These are phyloP conservation scores for Thinopyrum elongatum DNA, from an alignment of 176 grass and related monocot species.

Conservation along the genomic window DNA sequence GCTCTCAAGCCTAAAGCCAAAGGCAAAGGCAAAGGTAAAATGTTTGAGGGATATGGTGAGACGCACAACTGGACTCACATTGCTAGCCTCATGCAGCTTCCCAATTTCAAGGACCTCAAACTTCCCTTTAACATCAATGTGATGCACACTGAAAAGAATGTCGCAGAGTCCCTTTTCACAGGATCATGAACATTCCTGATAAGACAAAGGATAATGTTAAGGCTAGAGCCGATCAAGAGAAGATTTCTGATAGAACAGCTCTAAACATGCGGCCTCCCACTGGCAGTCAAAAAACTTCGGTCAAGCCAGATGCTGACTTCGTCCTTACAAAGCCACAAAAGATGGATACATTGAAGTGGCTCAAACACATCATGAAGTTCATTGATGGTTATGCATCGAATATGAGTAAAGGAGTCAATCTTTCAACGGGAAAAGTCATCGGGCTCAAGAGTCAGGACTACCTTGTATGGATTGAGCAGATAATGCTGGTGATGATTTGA, in stretches of 20 bases:
- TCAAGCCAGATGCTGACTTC: neutral
- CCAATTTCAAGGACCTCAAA: too few relatives aligned
- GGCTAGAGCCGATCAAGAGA: neutral
- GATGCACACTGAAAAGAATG: neutral
- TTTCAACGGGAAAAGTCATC: neutral
- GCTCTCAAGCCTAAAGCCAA: too few relatives aligned
- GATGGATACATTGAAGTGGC: neutral
- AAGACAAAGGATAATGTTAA: neutral
- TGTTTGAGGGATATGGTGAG: too few relatives aligned
- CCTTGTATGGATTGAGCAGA: neutral
- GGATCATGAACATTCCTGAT: neutral
- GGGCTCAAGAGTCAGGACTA: neutral
- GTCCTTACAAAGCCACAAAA: too few relatives aligned
- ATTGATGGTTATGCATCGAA: conserved; percentile 8
- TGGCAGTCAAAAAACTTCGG: neutral
- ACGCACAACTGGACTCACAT: too few relatives aligned
- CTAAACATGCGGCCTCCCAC: neutral
- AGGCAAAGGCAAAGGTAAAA: too few relatives aligned
- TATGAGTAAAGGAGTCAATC: neutral
- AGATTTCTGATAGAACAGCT: too few relatives aligned
- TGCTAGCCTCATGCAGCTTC: too few relatives aligned
- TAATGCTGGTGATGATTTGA: neutral
- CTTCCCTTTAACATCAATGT: too few relatives aligned
- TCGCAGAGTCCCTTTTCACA: neutral
- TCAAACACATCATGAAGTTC: neutral